Evolutionary conservation across 169 alveolate species (phyloP), one percentile per base, ranked within the genome.

Genomic region (Eimeria sp.): DNA sequence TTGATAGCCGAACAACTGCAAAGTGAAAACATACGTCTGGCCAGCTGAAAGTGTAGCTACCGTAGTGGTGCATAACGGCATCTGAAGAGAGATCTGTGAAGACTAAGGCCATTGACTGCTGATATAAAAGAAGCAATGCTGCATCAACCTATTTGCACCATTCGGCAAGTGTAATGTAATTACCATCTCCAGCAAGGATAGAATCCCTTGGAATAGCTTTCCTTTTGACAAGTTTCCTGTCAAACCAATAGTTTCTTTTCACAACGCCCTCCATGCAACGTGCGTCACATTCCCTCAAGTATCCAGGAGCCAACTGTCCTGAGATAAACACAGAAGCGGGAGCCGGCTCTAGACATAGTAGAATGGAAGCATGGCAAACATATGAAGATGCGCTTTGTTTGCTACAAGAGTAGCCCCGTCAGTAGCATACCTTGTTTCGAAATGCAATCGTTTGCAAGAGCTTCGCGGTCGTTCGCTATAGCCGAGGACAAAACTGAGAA

Each of bases 151-250:
- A 56, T 52, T 13, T 80, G 68, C 71, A 52, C 6, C 11, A 54
- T 18, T 60, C 37, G 72, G 23, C 56, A 33, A 37, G 68, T 37
- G 76, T 11, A 23, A 83, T 27, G 23, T 20, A 20, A 27, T 4
- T 87, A 87, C 93, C 93, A 64, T 87, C 82, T 71, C 93, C 93
- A 43, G 93, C 93, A 87, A 87, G 52, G 46, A 62, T 27, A 37
- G 23, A 40, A 10, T 87, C 93, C 66, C 30, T 62, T 46, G 54
- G 66, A 62, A 64, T 25, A 58, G 66, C 1, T 64, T 25, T 27
- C 49, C 93, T 33, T 25, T 87, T 87, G 43, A 40, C 37, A 43
- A 11, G 16, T n/a, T 30, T 33, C 82, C 1, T 0, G 54, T 64
- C 93, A 37, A 43, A 87, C 82, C 66, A 64, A 66, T 30, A 87